phyloP scores from a whole-genome alignment of 2,329 filamentous ascomycete genomes.

The Diaporthe velutina region DNA sequence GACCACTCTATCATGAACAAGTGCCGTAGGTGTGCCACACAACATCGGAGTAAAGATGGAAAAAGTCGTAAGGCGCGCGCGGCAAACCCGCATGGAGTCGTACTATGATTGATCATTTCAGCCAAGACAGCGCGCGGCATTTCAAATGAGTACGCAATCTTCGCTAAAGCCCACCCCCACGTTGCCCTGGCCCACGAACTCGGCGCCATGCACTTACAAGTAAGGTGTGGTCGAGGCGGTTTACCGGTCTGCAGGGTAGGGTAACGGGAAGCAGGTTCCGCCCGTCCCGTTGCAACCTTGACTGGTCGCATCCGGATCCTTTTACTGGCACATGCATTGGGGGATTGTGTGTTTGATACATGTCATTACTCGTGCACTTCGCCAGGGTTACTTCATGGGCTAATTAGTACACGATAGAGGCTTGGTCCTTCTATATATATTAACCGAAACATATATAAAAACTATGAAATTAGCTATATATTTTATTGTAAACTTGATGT shows the following conservation, averaged over 20 bases:
- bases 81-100: background rate
- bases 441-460: too few species aligned
- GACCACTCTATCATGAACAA: background rate
- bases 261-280: background rate
- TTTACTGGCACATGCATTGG: background rate
- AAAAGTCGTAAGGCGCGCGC: background rate
- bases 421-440: background rate
- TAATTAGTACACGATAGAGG: background rate
- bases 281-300: background rate
- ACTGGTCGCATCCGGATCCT: background rate
- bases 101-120: background rate
- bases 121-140: background rate
- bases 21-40: background rate
- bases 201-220: background rate
- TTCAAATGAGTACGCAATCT: background rate
- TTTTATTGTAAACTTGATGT: too few species aligned
- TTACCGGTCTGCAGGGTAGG: constrained; percentile 6
- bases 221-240: background rate
- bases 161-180: background rate
- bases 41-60: background rate
- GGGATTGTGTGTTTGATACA: background rate
- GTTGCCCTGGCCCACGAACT: background rate
- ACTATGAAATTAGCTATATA: too few species aligned
- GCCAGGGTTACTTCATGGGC: background rate
- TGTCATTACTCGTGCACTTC: background rate